phyloP scores from a whole-genome alignment of 306 rosid genomes.

The Betula pendula region DNA sequence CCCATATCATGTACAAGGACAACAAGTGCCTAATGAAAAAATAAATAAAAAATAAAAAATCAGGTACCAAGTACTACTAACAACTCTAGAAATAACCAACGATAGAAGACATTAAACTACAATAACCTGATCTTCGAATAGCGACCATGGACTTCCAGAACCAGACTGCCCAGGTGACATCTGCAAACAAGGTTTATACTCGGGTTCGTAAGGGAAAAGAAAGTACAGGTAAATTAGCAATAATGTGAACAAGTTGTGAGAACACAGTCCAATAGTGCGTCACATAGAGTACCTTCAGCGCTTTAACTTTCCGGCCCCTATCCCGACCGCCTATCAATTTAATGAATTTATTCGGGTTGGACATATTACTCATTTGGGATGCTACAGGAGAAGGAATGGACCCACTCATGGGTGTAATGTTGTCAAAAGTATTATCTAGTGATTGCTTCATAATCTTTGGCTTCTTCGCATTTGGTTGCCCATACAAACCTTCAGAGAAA shows the following conservation, averaged over 20 bases:
- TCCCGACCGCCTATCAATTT: conserved; percentile 90
- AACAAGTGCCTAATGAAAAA: conserved; percentile 71
- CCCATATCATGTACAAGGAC: conserved; percentile 99
- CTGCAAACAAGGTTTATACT: conserved; percentile 39
- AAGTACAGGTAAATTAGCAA: conserved; percentile 12
- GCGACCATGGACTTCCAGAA: conserved; percentile 88
- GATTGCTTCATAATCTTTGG: conserved; percentile 71
- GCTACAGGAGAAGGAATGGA: conserved; percentile 95
- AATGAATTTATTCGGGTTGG: conserved; percentile 78
- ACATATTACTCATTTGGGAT: conserved; percentile 90
- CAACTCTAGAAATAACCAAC: conserved; percentile 17
- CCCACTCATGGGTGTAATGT: conserved; percentile 58
- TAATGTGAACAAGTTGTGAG: conserved; percentile 14
- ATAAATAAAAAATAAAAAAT: conserved; percentile 3
- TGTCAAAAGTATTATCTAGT: conserved; percentile 70
- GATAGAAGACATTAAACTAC: neutral
- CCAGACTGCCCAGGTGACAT: conserved; percentile 74
- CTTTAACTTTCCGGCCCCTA: conserved; percentile 73
- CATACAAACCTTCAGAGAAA: conserved; percentile 66
- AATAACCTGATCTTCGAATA: conserved; percentile 91
- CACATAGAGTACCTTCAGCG: conserved; percentile 64
- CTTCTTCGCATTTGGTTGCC: conserved; percentile 75
- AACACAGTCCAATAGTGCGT: conserved; percentile 11
- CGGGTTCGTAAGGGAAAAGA: conserved; percentile 18
- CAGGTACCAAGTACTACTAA: conserved; percentile 14